Evolutionary conservation across 305 asterid species (phyloP).

Genomic region (Coffea humblotiana): DNA sequence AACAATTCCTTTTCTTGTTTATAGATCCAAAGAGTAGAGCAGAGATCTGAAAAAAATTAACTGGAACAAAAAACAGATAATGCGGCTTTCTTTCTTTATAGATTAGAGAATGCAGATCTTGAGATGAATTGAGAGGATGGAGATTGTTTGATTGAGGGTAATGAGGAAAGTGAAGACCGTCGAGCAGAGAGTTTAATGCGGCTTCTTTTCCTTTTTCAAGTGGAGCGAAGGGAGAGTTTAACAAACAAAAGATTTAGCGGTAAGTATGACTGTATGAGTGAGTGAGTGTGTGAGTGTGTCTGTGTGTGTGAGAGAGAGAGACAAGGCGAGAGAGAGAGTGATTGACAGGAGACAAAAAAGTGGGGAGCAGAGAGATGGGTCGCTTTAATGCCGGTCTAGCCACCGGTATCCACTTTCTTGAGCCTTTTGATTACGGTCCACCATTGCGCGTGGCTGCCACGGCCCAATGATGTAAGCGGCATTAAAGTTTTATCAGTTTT

Average conservation of each 20-base stretch:
- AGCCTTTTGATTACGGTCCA: conserved; percentile 16
- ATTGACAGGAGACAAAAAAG: background rate
- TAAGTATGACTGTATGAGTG: conserved; percentile 6
- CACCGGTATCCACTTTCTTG: conserved; percentile 21
- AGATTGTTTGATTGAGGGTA: conserved; percentile 9
- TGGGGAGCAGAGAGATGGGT: background rate
- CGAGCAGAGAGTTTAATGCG: background rate
- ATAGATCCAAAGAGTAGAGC: conserved; percentile 29
- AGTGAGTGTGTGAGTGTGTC: conserved; percentile 3
- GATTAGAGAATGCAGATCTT: conserved; percentile 6
- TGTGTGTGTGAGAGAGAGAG: background rate
- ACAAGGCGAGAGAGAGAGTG: background rate
- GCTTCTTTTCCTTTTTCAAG: background rate
- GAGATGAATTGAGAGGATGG: background rate
- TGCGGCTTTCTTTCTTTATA: background rate
- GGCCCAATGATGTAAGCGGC: background rate
- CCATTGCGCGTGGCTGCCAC: conserved; percentile 16
- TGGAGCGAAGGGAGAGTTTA: conserved; percentile 9
- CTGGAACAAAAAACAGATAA: background rate
- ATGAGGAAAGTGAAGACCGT: background rate
- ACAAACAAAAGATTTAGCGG: conserved; percentile 18
- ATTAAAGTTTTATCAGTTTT: background rate
- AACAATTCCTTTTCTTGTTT: background rate
- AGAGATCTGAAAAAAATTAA: conserved; percentile 19
- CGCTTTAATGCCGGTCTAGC: conserved; percentile 32